Conservation (phyloP, 495 filamentous ascomycete species). For the Daldinia vernicosa region DNA sequence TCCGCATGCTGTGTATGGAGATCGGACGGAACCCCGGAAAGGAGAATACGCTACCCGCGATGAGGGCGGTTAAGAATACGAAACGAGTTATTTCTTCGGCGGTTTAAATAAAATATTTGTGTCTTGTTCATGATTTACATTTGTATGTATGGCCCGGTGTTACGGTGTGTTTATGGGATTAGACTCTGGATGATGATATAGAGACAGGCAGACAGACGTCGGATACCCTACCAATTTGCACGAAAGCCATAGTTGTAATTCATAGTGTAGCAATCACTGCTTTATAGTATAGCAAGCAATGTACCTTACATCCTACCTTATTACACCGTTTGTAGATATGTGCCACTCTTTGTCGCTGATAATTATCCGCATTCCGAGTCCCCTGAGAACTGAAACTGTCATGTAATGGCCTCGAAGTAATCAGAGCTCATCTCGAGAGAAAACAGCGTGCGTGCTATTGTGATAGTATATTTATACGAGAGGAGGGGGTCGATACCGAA, state of each 20-base stretch:
- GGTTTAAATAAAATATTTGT: conserved; percentile 15
- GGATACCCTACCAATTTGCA: conserved; percentile 37
- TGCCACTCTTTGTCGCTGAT: neutral
- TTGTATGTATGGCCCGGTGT: conserved; percentile 29
- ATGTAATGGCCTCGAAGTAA: neutral
- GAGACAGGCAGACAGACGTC: conserved; percentile 16
- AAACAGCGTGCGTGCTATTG: neutral
- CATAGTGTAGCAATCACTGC: neutral
- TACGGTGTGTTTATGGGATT: conserved; percentile 14
- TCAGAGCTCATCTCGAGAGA: neutral
- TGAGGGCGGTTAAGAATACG: conserved; percentile 78
- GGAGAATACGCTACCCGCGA: conserved; percentile 67
- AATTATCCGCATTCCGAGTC: neutral
- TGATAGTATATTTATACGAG: neutral
- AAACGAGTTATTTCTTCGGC: conserved; percentile 42
- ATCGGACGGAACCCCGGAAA: conserved; percentile 79
- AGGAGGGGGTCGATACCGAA: neutral
- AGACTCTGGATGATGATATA: conserved; percentile 28
- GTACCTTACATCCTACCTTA: neutral
- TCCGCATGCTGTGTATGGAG: conserved; percentile 86
- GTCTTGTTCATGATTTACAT: conserved; percentile 1
- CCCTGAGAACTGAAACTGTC: neutral
- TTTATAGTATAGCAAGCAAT: neutral
- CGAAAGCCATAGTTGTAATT: conserved; percentile 7
- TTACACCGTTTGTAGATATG: neutral